Base-by-base conservation (phyloP, 208 protist species). In the Blechomonas ayalai region DNA sequence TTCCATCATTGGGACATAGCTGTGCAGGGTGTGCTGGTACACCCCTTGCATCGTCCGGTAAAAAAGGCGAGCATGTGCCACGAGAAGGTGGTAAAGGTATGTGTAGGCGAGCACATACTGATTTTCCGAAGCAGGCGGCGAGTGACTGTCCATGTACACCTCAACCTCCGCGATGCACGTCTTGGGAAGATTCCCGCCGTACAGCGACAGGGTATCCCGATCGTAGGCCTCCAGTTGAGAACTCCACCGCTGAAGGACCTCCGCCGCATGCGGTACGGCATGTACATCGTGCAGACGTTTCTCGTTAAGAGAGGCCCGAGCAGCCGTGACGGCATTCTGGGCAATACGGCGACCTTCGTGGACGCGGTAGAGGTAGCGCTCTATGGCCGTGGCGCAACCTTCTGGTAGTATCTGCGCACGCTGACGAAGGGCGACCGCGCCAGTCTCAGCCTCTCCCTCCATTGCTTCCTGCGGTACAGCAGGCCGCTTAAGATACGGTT, bases 401-500 rank as follows among this genome's bases (percentile, higher is more conserved):
- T 53, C 58, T 31, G 45, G 46, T 15, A 62, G 46, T 26, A 55
- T 33, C 50, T 51, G 54, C 2, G 65, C 65, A 0, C 43, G 16
- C 25, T 16, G 26, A 7, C 54, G 65, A 33, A 66, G 61, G 44
- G 20, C 13, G 9, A 51, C 47, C 10, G 31, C 31, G 12, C 31
- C 31, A 34, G n/a, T n/a, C 31, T 34, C 31, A n/a, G 10, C 31
- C 31, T 34, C 31, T 34, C 42, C 42, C 42, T 47, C 42, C 42
- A 47, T 13, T 33, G 10, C 24, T 10, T 33, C 42, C 7, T 15
- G 42, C 42, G 67, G 72, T 25, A 86, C 28, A 37, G 28, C 13
- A 49, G 71, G 97, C 95, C 0, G 96, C 90, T 26, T 96, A 39
- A 67, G 95, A 98, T 25, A 97, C 85, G 54, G 7, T 50, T 47